Base-by-base conservation (phyloP, 2,329 filamentous ascomycete genomes). In the Coniochaeta hoffmannii region DNA sequence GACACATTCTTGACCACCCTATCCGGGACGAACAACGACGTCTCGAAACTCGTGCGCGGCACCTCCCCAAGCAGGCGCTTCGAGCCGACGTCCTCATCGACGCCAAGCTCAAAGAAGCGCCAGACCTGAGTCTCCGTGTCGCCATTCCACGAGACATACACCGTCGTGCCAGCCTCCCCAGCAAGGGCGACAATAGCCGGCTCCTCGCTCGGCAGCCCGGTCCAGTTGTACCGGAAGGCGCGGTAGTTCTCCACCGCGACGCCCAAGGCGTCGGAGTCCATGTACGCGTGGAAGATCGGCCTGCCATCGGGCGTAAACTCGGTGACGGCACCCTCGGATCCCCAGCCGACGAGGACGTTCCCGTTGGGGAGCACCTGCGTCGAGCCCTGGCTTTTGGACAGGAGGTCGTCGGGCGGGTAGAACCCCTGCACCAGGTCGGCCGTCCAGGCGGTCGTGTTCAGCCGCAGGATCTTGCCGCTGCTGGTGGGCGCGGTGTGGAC, bases 261-360 rank as follows among this genome's bases (percentile, higher is more conserved):
- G 56, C 64, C 66, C 58, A 73, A 55, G 53, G 64, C 50, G 61
- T 73, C 61, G 1, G 67, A 66, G 51, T 70, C 71, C 32, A 81
- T 69, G 61, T 78, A 77, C 2, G 71, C 72, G 57, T 83, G 77
- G 69, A 81, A 81, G 17, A 84, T 68, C 3, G 76, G 64, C 9
- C 72, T 66, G 9, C 80, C 80, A n/a, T 76, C 72, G 1, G 68
- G 60, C 0, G 70, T 69, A 60, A 78, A 73, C 59, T 77, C 76
- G 7, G 75, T 79, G 22, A 76, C 61, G 2, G 73, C 74, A 0
- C 76, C 76, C 17, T 74, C 71, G 0, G 72, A 74, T 4, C 82
- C 81, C 80, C 81, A 85, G 58, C 79, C 78, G 32, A 85, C 75
- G 41, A 85, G 67, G 7, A 75, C 74, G 56, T 81, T 78, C 32